These are phyloP conservation scores for Heimioporus sp. DNA, from an alignment of 768 basidiomycete genomes.

Conservation along the genomic window DNA sequence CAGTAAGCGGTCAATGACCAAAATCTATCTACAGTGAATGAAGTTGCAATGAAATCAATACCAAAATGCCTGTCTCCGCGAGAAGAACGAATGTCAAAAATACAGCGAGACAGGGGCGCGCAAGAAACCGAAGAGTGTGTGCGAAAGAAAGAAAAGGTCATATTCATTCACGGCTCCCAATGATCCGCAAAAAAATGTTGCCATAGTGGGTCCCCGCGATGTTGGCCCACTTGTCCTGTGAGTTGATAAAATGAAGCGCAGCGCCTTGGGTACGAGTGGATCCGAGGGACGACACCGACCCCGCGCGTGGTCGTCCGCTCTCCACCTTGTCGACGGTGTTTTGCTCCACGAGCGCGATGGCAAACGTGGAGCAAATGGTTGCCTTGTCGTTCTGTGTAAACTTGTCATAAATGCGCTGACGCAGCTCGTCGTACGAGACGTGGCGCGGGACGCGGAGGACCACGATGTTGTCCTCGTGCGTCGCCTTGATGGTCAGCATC, in stretches of 20 bases:
- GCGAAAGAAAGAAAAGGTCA: neutral
- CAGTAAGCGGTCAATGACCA: neutral
- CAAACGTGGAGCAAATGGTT: constrained; percentile 53
- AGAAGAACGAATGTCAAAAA: constrained; percentile 4
- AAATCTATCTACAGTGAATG: neutral
- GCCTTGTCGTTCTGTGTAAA: constrained; percentile 61
- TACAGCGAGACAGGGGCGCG: neutral
- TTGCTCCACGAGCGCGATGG: constrained; percentile 51
- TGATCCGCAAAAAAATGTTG: constrained; percentile 59
- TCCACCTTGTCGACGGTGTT: constrained; percentile 12
- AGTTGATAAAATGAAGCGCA: constrained; percentile 45
- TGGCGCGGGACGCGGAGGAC: constrained; percentile 53
- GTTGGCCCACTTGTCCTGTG: constrained; percentile 61
- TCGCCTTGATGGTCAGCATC: constrained; percentile 60
- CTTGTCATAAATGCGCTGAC: constrained; percentile 59
- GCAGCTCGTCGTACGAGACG: constrained; percentile 50
- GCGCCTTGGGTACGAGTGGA: constrained; percentile 15
- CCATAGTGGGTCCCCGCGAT: constrained; percentile 40
- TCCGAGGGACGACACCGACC: constrained; percentile 35
- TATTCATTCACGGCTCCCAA: constrained; percentile 28
- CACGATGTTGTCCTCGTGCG: constrained; percentile 58
- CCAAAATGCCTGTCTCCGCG: constrained; percentile 4
- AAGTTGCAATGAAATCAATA: neutral
- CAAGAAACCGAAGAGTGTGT: neutral
- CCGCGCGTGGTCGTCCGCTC: constrained; percentile 27